Evolutionary conservation across 345 rosid genomes (phyloP).

Genomic region (Citrus cavaleriei): DNA sequence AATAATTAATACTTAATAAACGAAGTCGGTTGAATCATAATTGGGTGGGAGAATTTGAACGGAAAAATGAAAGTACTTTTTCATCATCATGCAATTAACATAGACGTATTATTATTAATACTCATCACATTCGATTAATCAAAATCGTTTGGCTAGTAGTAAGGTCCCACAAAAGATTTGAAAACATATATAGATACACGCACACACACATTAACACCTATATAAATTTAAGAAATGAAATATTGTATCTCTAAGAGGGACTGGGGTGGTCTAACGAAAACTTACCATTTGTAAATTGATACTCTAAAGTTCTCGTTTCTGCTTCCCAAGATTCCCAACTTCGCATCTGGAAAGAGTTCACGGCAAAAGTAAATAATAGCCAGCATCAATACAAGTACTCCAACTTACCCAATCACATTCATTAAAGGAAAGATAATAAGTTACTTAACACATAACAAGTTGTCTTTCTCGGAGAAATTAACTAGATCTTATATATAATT

Average conservation of each 20-base stretch:
- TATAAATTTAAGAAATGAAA: neutral
- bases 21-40: neutral
- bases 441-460: too few species aligned
- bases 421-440: too few species aligned
- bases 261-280: neutral
- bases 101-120: too few species aligned
- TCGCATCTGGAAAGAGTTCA: constrained; percentile 37
- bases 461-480: too few species aligned
- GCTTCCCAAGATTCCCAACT: constrained; percentile 65
- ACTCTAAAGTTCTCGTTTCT: constrained; percentile 52
- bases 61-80: neutral
- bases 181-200: too few species aligned
- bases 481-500: too few species aligned
- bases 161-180: too few species aligned
- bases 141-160: too few species aligned
- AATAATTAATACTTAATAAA: neutral
- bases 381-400: constrained; percentile 7
- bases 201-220: too few species aligned
- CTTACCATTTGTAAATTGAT: constrained; percentile 48
- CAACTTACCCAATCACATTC: neutral
- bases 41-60: neutral
- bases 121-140: too few species aligned
- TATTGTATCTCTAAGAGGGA: too few species aligned
- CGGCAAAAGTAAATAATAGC: neutral
- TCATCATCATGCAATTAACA: too few species aligned